Evolutionary conservation across 129 eudicot genomes (phyloP).

Genomic region (Oenanthe sinensis): DNA sequence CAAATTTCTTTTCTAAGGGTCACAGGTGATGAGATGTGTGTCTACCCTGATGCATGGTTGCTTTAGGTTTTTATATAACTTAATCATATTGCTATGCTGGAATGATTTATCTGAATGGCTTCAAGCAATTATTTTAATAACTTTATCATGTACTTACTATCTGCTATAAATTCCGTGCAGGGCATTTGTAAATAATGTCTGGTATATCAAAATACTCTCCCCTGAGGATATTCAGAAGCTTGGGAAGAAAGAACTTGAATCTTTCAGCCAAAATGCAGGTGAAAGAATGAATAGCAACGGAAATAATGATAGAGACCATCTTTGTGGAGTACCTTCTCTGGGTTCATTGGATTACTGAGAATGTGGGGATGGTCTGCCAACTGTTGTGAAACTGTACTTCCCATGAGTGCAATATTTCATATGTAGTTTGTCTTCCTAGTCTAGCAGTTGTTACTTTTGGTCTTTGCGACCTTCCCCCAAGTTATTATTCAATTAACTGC

Average conservation of each 20-base stretch:
- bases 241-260: conserved; percentile 63
- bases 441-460: background rate
- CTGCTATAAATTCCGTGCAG: conserved; percentile 27
- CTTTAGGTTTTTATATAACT: background rate
- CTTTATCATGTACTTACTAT: background rate
- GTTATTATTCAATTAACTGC: conserved; percentile 4
- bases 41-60: background rate
- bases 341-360: conserved; percentile 69
- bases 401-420: background rate
- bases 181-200: conserved; percentile 93
- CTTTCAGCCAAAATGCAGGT: conserved; percentile 36
- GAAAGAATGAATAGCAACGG: conserved; percentile 42
- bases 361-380: conserved; percentile 2
- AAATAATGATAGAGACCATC: conserved; percentile 43
- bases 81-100: background rate
- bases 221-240: conserved; percentile 82
- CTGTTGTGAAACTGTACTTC: background rate
- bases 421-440: conserved; percentile 14
- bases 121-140: background rate
- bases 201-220: conserved; percentile 96
- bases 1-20: background rate
- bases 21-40: background rate
- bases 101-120: background rate
- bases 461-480: conserved; percentile 9
- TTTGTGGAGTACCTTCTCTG: conserved; percentile 50